Base-by-base conservation (phyloP, 257 asterid genomes). In the Mentha longifolia region DNA sequence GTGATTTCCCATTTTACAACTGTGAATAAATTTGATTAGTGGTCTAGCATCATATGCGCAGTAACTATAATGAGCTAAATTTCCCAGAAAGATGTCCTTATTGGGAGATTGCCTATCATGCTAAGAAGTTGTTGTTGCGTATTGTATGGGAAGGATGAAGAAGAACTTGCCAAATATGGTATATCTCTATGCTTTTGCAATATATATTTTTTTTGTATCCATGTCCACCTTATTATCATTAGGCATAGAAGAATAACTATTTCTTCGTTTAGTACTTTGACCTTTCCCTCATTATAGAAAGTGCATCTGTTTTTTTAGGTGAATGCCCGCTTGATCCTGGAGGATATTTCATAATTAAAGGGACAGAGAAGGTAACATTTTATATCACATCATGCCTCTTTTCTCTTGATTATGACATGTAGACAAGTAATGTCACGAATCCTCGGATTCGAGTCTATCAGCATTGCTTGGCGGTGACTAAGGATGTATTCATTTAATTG, bases 291-390 rank as follows among this genome's bases (percentile, higher is more conserved):
- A 13, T 73, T 74, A 43, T 57, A 54, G 19, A 30, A 13, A 28
- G 31, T 71, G 62, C 37, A 70, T 67, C 64, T 62, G 22, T 74
- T 82, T 52, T 46, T 25, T 57, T 74, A 92, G 96, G 99, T 75
- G 99, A 95, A 85, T 95, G 99, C 81, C 99, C 98, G 4, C 91
- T 95, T 64, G 99, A 95, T 75, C 99, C 98, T 20, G 98, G 99
- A 68, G 98, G 98, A 66, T 95, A 95, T 78, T 95, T 95, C 80
- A 62, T 92, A 52, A 79, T 95, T 66, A 95, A 92, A 82, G 99
- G 97, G 73, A 88, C 89, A n/a, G 97, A 95, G 79, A 95, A 95
- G 96, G 98, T 92, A 79, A 79, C 37, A 55, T 52, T 68, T 33
- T 70, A 61, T 10, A 59, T 78, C 37, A 19, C 54, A 43, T 30